Base-by-base conservation (phyloP, 371 early-diverging fungal species). In the Paraphysoderma sedebokerense region DNA sequence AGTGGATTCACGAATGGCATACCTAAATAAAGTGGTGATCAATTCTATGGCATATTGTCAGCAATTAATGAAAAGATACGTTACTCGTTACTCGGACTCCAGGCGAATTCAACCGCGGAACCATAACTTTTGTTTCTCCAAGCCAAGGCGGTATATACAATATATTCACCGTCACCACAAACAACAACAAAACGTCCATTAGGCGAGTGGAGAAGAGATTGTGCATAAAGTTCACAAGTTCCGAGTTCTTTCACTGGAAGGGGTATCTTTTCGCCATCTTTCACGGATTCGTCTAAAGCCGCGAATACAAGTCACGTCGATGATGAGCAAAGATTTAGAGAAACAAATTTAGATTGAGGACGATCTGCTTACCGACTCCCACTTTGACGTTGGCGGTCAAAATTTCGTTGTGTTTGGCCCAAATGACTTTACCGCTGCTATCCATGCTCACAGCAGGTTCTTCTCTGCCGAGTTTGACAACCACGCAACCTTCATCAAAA, bases 41-140 rank as follows among this genome's bases (percentile, higher is more conserved):
- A 22, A 40, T 22, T n/a, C n/a, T n/a, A n/a, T n/a, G n/a, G n/a
- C n/a, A n/a, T n/a, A n/a, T n/a, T n/a, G n/a, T n/a, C n/a, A n/a
- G n/a, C 1, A 5, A 12, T 22, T 23, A 3, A 15, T 15, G 17
- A 22, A 12, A 11, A 38, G n/a, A n/a, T 5, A 13, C 28, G 47
- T 9, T 44, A 84, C 64, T 88, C 78, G 57, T 91, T 93, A 17
- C 87, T 84, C 47, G 72, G 63, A 22, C 89, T 90, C 98, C 98
- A 98, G 5, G 87, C 97, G 73, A 95, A 92, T 52, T 92, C 93
- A 36, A 86, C 62, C 8, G 85, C 97, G 34, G 73, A 79, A 8
- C 98, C 98, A 60, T 92, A 98, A 51, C 82, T 80, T 77, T 98
- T 98, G 75, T 96, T 98, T 62, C 98, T 76, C 98, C 97, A 98